phyloP scores from a whole-genome alignment of 495 filamentous ascomycete genomes.

The Letharia columbiana region DNA sequence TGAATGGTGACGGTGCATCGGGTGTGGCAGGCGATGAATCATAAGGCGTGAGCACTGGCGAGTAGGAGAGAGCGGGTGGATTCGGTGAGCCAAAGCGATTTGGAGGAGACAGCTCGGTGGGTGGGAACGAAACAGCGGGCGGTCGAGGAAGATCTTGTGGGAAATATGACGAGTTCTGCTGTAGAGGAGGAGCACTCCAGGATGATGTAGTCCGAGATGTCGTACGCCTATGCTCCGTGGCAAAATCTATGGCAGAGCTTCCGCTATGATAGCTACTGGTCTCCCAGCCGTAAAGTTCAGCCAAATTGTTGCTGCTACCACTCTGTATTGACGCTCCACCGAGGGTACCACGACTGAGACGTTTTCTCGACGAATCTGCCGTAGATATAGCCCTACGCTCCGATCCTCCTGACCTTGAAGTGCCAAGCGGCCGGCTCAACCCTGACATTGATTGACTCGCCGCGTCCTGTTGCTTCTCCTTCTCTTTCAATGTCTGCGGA shows the following conservation, averaged over 20 bases:
- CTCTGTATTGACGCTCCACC: conserved; percentile 15
- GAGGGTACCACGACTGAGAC: conserved; percentile 15
- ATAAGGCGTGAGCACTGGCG: conserved; percentile 17
- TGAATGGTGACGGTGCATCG: background rate
- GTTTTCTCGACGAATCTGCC: conserved; percentile 9
- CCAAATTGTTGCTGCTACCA: conserved; percentile 16
- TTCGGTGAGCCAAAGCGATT: conserved; percentile 5
- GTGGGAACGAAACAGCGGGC: conserved; percentile 1
- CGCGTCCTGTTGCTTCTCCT: conserved; percentile 28
- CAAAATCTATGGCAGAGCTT: conserved; percentile 3
- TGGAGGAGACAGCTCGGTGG: background rate
- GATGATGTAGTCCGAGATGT: conserved; percentile 6
- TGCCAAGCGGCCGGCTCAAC: conserved; percentile 7
- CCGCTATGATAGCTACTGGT: background rate
- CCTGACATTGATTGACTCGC: conserved; percentile 24
- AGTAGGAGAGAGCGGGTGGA: conserved; percentile 11
- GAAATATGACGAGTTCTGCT: background rate
- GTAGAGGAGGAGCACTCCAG: background rate
- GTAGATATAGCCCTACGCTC: conserved; percentile 5
- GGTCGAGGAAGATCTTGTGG: background rate
- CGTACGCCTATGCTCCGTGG: conserved; percentile 11
- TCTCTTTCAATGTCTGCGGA: conserved; percentile 29
- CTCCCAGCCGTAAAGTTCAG: conserved; percentile 24
- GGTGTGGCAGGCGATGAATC: conserved; percentile 17
- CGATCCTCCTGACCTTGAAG: conserved; percentile 11